Base-by-base conservation (phyloP, 176 grass and related monocot genomes). In the Metroxylon sagu region DNA sequence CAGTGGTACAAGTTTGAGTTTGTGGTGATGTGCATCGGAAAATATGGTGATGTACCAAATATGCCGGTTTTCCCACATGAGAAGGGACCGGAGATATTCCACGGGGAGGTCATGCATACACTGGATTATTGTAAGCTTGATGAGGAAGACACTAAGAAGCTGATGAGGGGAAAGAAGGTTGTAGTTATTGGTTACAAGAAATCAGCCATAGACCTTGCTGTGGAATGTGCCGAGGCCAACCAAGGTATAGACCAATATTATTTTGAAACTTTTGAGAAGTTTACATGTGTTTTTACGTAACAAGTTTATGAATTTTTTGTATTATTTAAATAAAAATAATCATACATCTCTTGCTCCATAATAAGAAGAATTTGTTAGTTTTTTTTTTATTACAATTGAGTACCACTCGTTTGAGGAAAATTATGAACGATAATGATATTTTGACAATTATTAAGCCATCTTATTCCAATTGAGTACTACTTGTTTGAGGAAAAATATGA, bases 151-250 rank as follows among this genome's bases (percentile, higher is more conserved):
- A 69, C 66, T 2, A 86, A 80, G 21, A 50, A 83, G 55, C 72
- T 92, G 8, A 98, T 92, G 93, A 70, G 62, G 66, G 87, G 87
- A 48, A 98, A 92, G 81, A 92, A 98, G 84, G 93, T 81, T 0
- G 93, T 98, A 5, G 70, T 98, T 0, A 68, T 98, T 7, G 93
- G 93, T 3, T 98, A 92, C 87, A 98, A 98, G 87, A 98, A 98
- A 76, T 92, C 87, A 17, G 87, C 81, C 54, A 98, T 98, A 29
- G 93, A 98, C 64, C 87, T 98, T 15, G 87, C 93, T 0, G 59
- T 83, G 4, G 93, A 98, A 69, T 92, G 93, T 56, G 87, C 93
- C 0, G 52, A 92, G 53, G 87, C 93, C 12, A 98, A 98, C 71
- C 84, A 92, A 85, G 87, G 93, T 97, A 79, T 51, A 6, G 5